phyloP scores from a whole-genome alignment of 2,329 filamentous ascomycete species.

The Ophiostoma ips region DNA sequence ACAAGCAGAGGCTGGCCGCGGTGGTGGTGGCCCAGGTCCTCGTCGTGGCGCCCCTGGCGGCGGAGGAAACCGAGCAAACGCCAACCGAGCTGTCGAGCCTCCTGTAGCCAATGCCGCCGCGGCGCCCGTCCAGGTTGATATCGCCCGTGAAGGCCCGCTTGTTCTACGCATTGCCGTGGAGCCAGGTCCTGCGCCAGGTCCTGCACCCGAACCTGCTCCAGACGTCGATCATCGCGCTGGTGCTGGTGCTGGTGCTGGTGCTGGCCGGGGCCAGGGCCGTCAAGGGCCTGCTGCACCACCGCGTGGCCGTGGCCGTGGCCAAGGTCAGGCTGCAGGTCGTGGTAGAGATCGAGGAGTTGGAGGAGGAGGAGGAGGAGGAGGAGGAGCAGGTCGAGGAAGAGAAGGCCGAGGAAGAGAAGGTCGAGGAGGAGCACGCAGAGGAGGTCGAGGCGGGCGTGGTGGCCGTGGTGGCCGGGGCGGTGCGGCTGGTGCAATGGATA shows the following conservation, averaged over 20 bases:
- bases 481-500: neutral
- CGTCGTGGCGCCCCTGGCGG: neutral
- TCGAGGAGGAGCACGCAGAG: neutral
- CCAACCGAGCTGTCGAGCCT: neutral
- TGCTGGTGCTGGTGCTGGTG: no score
- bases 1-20: neutral
- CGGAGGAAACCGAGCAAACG: neutral
- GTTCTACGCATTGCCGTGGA: conserved; percentile 38
- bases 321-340: neutral
- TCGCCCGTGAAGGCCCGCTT: conserved; percentile 43
- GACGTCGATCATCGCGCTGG: neutral
- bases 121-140: conserved; percentile 20
- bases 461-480: neutral
- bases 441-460: neutral
- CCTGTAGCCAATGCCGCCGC: neutral
- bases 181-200: neutral
- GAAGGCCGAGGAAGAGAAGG: neutral
- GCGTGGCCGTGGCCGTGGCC: neutral
- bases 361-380: neutral
- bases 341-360: neutral
- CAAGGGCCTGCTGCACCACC: no score
- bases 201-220: neutral
- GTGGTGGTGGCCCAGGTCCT: neutral
- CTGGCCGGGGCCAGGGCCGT: no score
- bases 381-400: neutral